These are phyloP conservation scores for Lycium barbarum DNA, from an alignment of 257 asterid genomes.

Conservation along the genomic window DNA sequence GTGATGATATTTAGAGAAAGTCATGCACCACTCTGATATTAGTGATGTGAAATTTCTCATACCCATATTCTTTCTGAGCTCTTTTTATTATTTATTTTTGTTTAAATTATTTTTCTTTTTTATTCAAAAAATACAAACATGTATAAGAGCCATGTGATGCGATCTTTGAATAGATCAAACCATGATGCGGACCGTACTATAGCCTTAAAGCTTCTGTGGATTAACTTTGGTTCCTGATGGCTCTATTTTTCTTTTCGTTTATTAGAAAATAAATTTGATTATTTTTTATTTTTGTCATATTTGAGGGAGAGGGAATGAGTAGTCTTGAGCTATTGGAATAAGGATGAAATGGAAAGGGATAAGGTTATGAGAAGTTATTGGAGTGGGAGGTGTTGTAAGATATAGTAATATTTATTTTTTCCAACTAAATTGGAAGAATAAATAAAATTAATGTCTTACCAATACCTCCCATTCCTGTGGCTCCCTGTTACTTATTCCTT, in stretches of 20 bases:
- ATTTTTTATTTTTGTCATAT: background rate
- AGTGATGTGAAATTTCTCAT: constrained; percentile 44
- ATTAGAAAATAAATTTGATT: background rate
- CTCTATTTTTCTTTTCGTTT: background rate
- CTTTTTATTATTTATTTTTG: background rate
- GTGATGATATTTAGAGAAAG: constrained; percentile 43
- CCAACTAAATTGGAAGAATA: background rate
- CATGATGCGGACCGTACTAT: constrained; percentile 55
- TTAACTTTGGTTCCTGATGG: constrained; percentile 44
- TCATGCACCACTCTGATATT: constrained; percentile 57
- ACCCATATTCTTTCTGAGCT: constrained; percentile 51
- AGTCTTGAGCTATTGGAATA: background rate
- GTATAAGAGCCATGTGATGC: constrained; percentile 37
- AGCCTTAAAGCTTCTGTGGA: constrained; percentile 45
- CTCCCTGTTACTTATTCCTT: constrained; percentile 15
- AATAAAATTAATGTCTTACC: background rate
- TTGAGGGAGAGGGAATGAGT: background rate
- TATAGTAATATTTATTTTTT: background rate
- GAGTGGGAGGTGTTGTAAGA: constrained; percentile 22
- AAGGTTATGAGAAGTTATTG: background rate
- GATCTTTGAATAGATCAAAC: constrained; percentile 29
- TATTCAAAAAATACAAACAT: no score
- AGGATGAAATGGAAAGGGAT: constrained; percentile 9
- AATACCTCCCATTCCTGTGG: constrained; percentile 28
- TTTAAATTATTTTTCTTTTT: background rate